Evolutionary conservation across 768 basidiomycete genomes (phyloP), one percentile per base, ranked within the genome.

Genomic region (Lactifluus hygrophoroides): DNA sequence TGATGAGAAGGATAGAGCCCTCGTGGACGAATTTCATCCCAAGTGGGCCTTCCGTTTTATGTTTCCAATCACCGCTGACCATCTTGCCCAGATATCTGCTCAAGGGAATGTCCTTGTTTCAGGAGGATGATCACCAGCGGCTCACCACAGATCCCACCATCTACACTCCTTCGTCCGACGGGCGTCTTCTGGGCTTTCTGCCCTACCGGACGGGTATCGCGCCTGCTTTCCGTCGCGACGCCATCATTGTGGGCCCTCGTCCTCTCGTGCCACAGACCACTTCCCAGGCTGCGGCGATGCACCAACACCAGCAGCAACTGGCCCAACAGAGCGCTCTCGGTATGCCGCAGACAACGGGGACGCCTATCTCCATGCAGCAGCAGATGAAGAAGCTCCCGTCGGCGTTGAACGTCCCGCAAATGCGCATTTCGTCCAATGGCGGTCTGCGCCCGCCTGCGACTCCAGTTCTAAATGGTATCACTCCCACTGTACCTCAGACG

Each of bases 21-120:
- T 90, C n/a, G 68, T 90, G 8, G 88, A 91, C 62, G 89, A 90
- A 58, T 87, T 78, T 62, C 78, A 82, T 47, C 68, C 80, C 6
- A 76, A 79, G 81, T 76, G 38, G 70, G 67, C 64, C 5, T 37
- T 17, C 16, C 3, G 43, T 34, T 7, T 16, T 38, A 8, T 10
- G 13, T 16, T 14, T 23, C 7, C 1, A 21, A 13, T 37, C 44
- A 1, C 13, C 19, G 23, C 57, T 66, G 44, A 61, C 48, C 14
- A 9, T 50, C 23, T 17, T 51, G 42, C 5, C 23, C 45, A 84
- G 84, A 49, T 80, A 82, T 66, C 65, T 87, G 57, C 73, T 75
- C 46, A 57, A 35, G 32, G 56, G 56, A 3, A 64, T 64, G 64
- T 55, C 57, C 17, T 38, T 64, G 16, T 64, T 56, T 23, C 56